phyloP scores from a whole-genome alignment of 179 eudicot species.

The Drosera spatulata region DNA sequence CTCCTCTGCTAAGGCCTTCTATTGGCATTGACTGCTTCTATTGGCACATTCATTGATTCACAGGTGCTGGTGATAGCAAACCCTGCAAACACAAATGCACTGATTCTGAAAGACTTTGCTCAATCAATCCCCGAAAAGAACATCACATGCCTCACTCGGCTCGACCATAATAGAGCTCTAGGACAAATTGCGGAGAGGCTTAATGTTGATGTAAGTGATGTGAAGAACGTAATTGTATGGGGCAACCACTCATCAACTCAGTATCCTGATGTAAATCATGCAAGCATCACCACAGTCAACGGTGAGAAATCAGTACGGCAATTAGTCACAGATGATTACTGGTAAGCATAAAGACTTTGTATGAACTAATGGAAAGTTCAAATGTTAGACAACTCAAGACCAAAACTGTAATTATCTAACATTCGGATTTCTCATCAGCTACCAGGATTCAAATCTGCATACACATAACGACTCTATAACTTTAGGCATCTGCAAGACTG shows the following conservation, averaged over 20 bases:
- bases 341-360: constrained; percentile 20
- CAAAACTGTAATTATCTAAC: no score
- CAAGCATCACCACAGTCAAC: constrained; percentile 25
- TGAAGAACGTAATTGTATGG: constrained; percentile 76
- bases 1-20: no score
- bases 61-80: constrained; percentile 77
- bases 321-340: constrained; percentile 38
- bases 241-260: constrained; percentile 83
- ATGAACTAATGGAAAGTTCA: no score
- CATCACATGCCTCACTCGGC: constrained; percentile 75
- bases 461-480: no score
- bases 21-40: no score
- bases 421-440: no score
- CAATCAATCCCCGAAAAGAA: constrained; percentile 72
- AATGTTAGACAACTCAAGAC: no score
- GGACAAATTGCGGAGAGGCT: constrained; percentile 62
- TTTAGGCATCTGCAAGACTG: no score
- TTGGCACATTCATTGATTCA: no score
- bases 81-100: constrained; percentile 13
- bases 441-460: no score
- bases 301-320: constrained; percentile 38
- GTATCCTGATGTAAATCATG: constrained; percentile 71
- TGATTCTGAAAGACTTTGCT: constrained; percentile 70
- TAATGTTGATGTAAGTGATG: constrained; percentile 41
- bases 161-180: constrained; percentile 85